Percentiles rank a stretch among this genome's conserved stretches.
Conservation (phyloP, 164 flowering plant species). For the Akebia trifoliata region DNA sequence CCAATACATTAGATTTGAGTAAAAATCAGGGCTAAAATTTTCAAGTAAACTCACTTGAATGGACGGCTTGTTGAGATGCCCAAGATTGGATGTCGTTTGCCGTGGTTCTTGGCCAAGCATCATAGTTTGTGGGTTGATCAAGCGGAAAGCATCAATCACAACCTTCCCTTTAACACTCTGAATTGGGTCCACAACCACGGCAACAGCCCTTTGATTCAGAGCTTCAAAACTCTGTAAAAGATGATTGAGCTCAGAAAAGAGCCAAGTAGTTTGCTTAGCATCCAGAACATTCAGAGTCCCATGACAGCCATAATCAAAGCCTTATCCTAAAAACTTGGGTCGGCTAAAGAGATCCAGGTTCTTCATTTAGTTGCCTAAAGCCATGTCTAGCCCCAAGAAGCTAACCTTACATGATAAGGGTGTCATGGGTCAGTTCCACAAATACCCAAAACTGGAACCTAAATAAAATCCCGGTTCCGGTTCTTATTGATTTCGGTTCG, state of each 20-base stretch:
- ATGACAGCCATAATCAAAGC: too few species aligned
- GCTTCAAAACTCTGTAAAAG: constrained; percentile 78
- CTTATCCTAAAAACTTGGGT: too few species aligned
- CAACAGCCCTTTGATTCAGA: constrained; percentile 32
- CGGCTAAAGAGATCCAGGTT: too few species aligned
- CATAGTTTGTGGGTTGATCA: constrained; percentile 94
- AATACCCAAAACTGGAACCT: too few species aligned
- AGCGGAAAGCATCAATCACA: constrained; percentile 93
- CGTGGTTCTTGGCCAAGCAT: constrained; percentile 96
- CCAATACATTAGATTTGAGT: not conserved
- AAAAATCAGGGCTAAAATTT: not conserved
- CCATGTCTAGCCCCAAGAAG: too few species aligned
- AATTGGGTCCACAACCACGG: constrained; percentile 43
- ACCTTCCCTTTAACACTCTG: constrained; percentile 99
- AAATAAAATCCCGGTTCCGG: too few species aligned
- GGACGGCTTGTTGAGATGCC: constrained; percentile 37
- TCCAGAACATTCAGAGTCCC: too few species aligned
- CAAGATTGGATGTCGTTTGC: constrained; percentile 90
- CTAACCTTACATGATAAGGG: too few species aligned
- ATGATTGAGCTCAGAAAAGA: constrained; percentile 8
- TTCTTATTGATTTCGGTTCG: too few species aligned
- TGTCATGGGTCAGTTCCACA: too few species aligned
- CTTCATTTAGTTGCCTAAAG: too few species aligned
- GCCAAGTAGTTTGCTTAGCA: not conserved
- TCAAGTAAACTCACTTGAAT: constrained; percentile 25